Evolutionary conservation across 139 green algal genomes (phyloP).

Genomic region (Chlamydomonas sphaeroides): DNA sequence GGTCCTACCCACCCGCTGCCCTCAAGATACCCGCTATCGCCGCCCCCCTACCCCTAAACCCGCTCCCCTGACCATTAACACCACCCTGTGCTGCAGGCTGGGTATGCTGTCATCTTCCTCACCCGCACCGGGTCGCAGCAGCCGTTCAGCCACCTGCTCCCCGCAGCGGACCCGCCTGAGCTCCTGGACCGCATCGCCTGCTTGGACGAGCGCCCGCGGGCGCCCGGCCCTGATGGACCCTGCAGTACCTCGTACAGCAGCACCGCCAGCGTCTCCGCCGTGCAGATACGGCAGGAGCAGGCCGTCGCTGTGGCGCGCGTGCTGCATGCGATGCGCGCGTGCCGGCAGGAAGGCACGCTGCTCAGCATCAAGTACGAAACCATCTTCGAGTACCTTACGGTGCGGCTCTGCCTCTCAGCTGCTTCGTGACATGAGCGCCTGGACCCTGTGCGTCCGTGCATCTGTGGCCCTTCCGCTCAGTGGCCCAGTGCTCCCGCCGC

Average conservation of each 20-base stretch:
- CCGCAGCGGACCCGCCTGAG: conserved; percentile 39
- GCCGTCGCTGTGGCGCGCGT: conserved; percentile 11
- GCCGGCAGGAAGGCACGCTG: conserved; percentile 57
- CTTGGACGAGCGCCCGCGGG: not conserved
- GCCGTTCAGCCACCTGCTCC: conserved; percentile 79
- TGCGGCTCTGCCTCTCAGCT: too few species aligned
- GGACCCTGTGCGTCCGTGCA: too few species aligned
- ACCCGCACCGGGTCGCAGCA: conserved; percentile 82
- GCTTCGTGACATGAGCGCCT: too few species aligned
- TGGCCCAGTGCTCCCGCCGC: too few species aligned
- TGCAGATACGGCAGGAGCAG: conserved; percentile 26
- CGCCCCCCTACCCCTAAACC: too few species aligned
- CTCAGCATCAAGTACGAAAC: conserved; percentile 88
- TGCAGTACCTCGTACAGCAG: not conserved
- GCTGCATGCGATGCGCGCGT: conserved; percentile 47
- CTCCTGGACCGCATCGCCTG: conserved; percentile 9
- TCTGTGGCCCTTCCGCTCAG: too few species aligned
- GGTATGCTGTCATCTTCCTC: conserved; percentile 96
- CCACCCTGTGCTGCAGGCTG: too few species aligned
- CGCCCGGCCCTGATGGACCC: not conserved
- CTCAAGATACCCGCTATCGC: too few species aligned
- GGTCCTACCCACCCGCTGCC: too few species aligned
- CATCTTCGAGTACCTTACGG: conserved; percentile 96
- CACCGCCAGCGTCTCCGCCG: not conserved
- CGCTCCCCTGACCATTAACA: too few species aligned